A percentile compares a stretch with the other conserved stretches of the same genome.
Evolutionary conservation across 129 eudicot genomes (phyloP).

Genomic region (Tagetes erecta): DNA sequence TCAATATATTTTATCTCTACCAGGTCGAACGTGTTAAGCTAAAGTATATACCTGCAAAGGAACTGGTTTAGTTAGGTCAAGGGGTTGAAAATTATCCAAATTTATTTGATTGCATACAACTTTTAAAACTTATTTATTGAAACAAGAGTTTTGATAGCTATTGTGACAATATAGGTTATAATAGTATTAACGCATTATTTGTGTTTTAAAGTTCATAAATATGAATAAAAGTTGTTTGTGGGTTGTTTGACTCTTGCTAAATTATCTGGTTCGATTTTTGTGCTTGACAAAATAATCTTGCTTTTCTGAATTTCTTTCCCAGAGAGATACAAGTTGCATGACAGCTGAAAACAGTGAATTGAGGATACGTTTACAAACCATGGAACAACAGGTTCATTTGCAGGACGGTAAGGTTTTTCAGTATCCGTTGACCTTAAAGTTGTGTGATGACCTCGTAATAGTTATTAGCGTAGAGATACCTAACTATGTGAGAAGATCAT

Average conservation of each 20-base stretch:
- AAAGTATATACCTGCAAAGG: not conserved
- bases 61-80: not conserved
- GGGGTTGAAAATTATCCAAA: not conserved
- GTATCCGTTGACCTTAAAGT: not conserved
- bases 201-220: not conserved
- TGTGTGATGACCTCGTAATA: conserved; percentile 17
- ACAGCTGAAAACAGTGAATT: conserved; percentile 84
- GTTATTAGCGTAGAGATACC: not conserved
- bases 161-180: not conserved
- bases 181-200: not conserved
- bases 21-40: not conserved
- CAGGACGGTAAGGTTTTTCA: conserved; percentile 68
- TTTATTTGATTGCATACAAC: not conserved
- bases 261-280: not conserved
- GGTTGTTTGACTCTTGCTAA: not conserved
- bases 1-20: not conserved
- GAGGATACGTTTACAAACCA: conserved; percentile 80
- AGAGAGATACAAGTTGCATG: conserved; percentile 73
- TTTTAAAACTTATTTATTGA: not conserved
- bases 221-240: not conserved
- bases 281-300: not conserved
- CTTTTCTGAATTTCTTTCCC: conserved; percentile 8
- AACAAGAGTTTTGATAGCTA: not conserved
- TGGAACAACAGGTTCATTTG: conserved; percentile 87
- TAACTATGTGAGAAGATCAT: conserved; percentile 6